A percentile compares a stretch with the other conserved stretches of the same genome.
These are phyloP conservation scores for Microsporum audouinii DNA, from an alignment of 2,329 filamentous ascomycete species.

Conservation along the genomic window DNA sequence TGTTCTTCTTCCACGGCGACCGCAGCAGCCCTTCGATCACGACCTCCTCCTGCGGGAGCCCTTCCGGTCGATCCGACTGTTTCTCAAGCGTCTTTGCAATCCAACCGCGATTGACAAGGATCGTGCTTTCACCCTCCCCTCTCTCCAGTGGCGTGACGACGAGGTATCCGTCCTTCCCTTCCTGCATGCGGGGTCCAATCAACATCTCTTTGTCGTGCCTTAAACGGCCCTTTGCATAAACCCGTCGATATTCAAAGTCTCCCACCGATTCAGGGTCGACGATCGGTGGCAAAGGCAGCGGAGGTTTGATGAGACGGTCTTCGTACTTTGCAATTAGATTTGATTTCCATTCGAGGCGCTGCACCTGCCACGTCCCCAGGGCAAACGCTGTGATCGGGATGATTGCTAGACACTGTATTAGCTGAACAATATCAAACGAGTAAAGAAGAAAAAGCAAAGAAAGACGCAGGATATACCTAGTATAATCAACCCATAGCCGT, in stretches of 20 bases:
- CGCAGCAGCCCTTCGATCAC: conserved; percentile 72
- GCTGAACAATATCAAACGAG: conserved; percentile 12
- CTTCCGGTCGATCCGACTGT: conserved; percentile 51
- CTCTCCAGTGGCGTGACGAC: conserved; percentile 86
- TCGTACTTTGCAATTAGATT: conserved; percentile 84
- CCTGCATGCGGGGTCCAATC: conserved; percentile 76
- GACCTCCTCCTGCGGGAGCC: conserved; percentile 59
- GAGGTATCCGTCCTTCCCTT: conserved; percentile 81
- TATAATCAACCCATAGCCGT: conserved; percentile 70
- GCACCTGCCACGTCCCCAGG: conserved; percentile 90
- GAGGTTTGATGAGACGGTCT: conserved; percentile 75
- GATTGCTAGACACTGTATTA: conserved; percentile 41
- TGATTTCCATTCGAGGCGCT: conserved; percentile 87
- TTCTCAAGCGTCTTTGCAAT: conserved; percentile 63
- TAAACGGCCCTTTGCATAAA: conserved; percentile 61
- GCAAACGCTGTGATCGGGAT: conserved; percentile 86
- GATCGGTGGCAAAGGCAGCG: conserved; percentile 71
- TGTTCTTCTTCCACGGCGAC: conserved; percentile 92
- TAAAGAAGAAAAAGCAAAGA: neutral
- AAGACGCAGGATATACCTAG: conserved; percentile 43
- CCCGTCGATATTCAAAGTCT: conserved; percentile 85
- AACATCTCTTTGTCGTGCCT: conserved; percentile 94
- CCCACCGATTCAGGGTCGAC: conserved; percentile 70
- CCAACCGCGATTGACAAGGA: conserved; percentile 87
- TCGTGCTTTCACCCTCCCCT: conserved; percentile 48